Base-by-base conservation (phyloP, 208 protist genomes). In the Vickermania ingenoplastis region DNA sequence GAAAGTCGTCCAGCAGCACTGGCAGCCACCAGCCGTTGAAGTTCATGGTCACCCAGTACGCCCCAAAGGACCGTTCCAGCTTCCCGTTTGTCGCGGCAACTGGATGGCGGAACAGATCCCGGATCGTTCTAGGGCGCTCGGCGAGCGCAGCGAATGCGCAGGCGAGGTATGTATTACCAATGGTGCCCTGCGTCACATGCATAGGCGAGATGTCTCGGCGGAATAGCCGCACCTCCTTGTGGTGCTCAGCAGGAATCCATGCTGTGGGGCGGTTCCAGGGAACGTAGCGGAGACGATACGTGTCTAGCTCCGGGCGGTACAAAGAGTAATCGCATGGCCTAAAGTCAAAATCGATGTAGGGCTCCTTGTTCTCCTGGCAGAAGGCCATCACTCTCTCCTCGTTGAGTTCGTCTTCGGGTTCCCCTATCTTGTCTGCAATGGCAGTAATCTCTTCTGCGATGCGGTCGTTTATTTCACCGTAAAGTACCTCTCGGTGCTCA, bases 21-120 rank as follows among this genome's bases (percentile, higher is more conserved):
- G 71, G 68, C 48, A 73, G 67, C 85, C 88, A 94, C 85, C 85
- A 91, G 28, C 85, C 88, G 63, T 91, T 86, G 58, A 83, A 75
- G 79, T 81, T 91, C 11, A 94, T 13, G 7, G 73, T 83, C 7
- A 91, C 78, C 69, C 80, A 79, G 66, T 89, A 92, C 4, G 83
- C 84, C 17, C 87, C 87, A 30, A 83, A 53, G 0, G 71, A 50
- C 4, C 73, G 69, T 67, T 94, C 86, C 27, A 64, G 27, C 64
- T 77, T 75, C 41, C 72, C 77, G 57, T 72, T 73, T 7, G 64
- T 62, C 5, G 73, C 68, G 59, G 71, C 73, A 29, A 83, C 69
- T 4, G 84, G 84, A 61, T 91, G 78, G 26, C 71, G 77, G 67
- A 89, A 86, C n/a, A 91, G 29, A 65, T 85, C 74, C 26, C 56